Conservation (phyloP, 2,329 filamentous ascomycete genomes). For the Sclerotinia sclerotiorum region DNA sequence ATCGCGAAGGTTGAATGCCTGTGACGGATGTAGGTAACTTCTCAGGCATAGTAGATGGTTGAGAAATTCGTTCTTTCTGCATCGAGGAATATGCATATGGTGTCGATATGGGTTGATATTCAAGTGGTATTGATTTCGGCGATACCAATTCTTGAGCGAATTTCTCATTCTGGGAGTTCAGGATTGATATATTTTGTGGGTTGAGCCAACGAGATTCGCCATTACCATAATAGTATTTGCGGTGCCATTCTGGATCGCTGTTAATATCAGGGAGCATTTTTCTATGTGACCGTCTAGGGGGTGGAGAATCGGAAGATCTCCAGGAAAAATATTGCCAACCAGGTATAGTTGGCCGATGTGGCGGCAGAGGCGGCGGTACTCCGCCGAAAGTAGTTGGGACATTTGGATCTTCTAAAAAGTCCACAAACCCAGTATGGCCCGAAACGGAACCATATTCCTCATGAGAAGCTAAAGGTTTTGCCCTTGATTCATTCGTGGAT, state of each 20-base stretch:
- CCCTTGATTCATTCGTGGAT: neutral
- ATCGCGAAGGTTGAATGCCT: neutral
- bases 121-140: slow-evolving; percentile 23
- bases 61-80: neutral
- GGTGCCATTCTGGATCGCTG: slow-evolving; percentile 13
- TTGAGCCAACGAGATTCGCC: neutral
- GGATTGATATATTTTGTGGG: neutral
- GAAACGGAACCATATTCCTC: neutral
- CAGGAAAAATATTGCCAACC: slow-evolving; percentile 23
- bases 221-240: slow-evolving; percentile 6
- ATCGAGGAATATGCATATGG: neutral
- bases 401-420: slow-evolving; percentile 20
- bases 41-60: neutral
- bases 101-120: slow-evolving; percentile 16
- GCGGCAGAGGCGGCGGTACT: slow-evolving; percentile 14
- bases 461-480: neutral
- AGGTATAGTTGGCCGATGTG: slow-evolving; percentile 13
- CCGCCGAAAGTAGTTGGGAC: slow-evolving; percentile 9
- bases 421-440: slow-evolving; percentile 4
- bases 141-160: slow-evolving; percentile 16
- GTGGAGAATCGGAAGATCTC: neutral
- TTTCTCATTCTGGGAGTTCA: neutral
- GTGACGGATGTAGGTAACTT: neutral
- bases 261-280: neutral
- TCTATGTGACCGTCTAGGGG: neutral